Evolutionary conservation across 1,284 basidiomycete species (phyloP).

Genomic region (Coniophora puteana): DNA sequence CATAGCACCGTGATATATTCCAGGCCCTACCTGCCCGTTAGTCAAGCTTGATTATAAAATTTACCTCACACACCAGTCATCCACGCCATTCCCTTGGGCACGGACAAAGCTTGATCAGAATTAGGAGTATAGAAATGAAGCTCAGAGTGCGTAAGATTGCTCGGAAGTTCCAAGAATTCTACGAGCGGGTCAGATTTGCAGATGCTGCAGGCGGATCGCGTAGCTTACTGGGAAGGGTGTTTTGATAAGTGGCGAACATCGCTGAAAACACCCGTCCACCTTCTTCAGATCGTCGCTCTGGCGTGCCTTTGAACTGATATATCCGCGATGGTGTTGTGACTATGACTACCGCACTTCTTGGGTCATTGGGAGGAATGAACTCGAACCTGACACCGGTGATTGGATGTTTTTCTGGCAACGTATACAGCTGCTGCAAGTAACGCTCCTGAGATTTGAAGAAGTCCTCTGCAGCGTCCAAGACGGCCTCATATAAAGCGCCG

Average conservation of each 20-base stretch:
- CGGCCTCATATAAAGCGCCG: constrained; percentile 82
- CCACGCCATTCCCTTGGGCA: constrained; percentile 80
- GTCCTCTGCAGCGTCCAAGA: constrained; percentile 85
- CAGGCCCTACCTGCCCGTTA: constrained; percentile 50
- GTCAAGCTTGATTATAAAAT: constrained; percentile 6
- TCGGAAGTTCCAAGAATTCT: constrained; percentile 88
- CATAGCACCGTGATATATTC: constrained; percentile 79
- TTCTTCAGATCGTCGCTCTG: constrained; percentile 67
- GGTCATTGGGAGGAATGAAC: constrained; percentile 62
- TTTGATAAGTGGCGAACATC: constrained; percentile 72
- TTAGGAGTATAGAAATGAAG: constrained; percentile 74
- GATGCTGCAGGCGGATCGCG: background rate
- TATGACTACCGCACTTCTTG: constrained; percentile 65
- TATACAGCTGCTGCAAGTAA: constrained; percentile 77
- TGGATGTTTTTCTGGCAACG: constrained; percentile 74
- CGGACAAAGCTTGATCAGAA: constrained; percentile 61
- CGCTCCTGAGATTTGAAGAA: constrained; percentile 89
- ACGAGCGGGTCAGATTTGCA: constrained; percentile 22
- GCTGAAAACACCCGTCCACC: constrained; percentile 73
- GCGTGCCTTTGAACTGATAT: constrained; percentile 83
- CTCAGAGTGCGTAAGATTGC: constrained; percentile 70
- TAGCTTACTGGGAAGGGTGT: constrained; percentile 74
- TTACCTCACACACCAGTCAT: constrained; percentile 63
- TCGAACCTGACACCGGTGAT: constrained; percentile 84
- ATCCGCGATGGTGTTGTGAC: constrained; percentile 87